phyloP scores from a whole-genome alignment of 805 yeast species.

The Saccharomycopsis babjevae region DNA sequence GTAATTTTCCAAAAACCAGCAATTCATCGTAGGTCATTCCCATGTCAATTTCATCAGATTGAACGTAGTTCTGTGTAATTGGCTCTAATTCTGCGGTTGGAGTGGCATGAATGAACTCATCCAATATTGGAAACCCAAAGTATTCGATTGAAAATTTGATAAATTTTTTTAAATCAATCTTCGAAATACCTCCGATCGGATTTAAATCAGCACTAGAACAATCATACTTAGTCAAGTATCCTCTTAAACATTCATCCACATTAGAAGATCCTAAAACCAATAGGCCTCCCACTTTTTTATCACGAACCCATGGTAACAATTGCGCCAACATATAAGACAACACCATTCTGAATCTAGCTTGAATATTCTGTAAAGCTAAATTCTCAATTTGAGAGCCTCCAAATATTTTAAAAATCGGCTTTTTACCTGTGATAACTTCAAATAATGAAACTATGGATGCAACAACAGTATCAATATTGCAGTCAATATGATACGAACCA shows the following conservation, averaged over 20 bases:
- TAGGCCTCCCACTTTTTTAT: conserved; percentile 55
- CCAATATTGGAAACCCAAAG: conserved; percentile 68
- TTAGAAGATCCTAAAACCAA: conserved; percentile 93
- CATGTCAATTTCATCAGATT: conserved; percentile 96
- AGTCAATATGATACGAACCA: conserved; percentile 83
- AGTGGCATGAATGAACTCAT: conserved; percentile 75
- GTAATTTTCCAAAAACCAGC: conserved; percentile 77
- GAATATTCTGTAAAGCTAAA: conserved; percentile 91
- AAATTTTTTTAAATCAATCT: conserved; percentile 80
- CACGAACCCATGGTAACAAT: conserved; percentile 88
- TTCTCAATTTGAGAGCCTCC: conserved; percentile 92
- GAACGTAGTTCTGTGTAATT: conserved; percentile 82
- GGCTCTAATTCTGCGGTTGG: conserved; percentile 99
- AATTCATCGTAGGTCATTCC: conserved; percentile 96
- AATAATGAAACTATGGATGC: conserved; percentile 63
- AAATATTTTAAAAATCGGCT: conserved; percentile 80
- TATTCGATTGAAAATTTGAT: conserved; percentile 65
- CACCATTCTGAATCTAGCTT: conserved; percentile 94
- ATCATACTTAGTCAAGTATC: conserved; percentile 93
- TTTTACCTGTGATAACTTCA: conserved; percentile 82
- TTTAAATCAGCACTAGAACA: conserved; percentile 96
- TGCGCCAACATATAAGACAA: conserved; percentile 89
- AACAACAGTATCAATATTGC: conserved; percentile 85
- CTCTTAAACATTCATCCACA: conserved; percentile 93
- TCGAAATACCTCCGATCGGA: conserved; percentile 98